Percentiles rank a stretch among this genome's conserved stretches.
These are phyloP conservation scores for Rhynchosporium secalis DNA, from an alignment of 2,329 filamentous ascomycete genomes.

Conservation along the genomic window DNA sequence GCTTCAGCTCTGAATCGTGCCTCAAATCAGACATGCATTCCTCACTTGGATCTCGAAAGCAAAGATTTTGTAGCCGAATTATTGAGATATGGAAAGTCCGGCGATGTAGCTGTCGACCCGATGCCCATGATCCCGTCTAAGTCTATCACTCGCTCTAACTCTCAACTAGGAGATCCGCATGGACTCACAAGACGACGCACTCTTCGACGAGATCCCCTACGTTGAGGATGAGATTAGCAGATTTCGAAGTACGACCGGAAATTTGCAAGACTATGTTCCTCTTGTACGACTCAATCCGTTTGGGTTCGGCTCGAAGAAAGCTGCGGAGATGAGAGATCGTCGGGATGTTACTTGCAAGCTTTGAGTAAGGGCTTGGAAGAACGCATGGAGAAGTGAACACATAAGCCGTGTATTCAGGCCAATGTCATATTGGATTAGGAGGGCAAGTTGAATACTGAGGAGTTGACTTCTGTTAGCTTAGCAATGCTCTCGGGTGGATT, in stretches of 20 bases:
- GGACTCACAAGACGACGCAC: slow-evolving; percentile 55
- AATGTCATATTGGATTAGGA: slow-evolving; percentile 66
- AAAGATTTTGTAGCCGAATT: slow-evolving; percentile 63
- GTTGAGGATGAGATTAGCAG: slow-evolving; percentile 62
- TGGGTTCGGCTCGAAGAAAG: slow-evolving; percentile 56
- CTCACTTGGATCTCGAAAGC: slow-evolving; percentile 62
- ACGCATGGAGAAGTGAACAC: slow-evolving; percentile 58
- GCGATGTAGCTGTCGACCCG: slow-evolving; percentile 57
- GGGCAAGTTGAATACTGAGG: slow-evolving; percentile 60
- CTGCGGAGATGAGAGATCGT: slow-evolving; percentile 58
- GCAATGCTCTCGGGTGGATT: slow-evolving; percentile 69
- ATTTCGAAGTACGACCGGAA: slow-evolving; percentile 60
- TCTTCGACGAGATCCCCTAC: slow-evolving; percentile 64
- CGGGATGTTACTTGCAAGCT: slow-evolving; percentile 60
- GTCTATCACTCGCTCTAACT: slow-evolving; percentile 61
- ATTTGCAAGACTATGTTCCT: slow-evolving; percentile 62
- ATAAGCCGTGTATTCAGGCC: slow-evolving; percentile 66
- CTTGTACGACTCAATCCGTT: slow-evolving; percentile 61
- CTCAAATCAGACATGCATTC: slow-evolving; percentile 61
- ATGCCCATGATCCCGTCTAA: slow-evolving; percentile 68
- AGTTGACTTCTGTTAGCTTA: slow-evolving; percentile 64
- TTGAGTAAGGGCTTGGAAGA: slow-evolving; percentile 61
- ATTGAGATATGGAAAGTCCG: slow-evolving; percentile 56
- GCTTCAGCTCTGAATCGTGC: slow-evolving; percentile 66
- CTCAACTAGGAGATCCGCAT: slow-evolving; percentile 67